Percentiles rank a stretch among this genome's conserved stretches.
Evolutionary conservation across 139 green algal species (phyloP).

Genomic region (Mychonastes homosphaera): DNA sequence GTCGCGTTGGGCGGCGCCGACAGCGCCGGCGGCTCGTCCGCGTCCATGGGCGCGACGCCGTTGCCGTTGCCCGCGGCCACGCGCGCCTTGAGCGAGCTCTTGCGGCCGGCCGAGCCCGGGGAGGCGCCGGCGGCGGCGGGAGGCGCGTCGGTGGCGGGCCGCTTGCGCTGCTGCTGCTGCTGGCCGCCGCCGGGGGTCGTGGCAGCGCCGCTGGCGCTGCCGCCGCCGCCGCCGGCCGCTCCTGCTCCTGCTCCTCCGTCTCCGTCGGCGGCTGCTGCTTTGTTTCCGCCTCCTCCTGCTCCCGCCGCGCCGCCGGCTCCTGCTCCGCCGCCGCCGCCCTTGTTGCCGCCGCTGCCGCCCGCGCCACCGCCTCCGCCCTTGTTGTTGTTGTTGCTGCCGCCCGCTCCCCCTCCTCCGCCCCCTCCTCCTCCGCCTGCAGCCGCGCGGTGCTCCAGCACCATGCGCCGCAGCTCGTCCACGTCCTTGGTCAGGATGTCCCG

Average conservation of each 20-base stretch:
- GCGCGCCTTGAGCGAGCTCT: conserved; percentile 48
- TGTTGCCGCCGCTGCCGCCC: background rate
- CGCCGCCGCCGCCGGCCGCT: conserved; percentile 2
- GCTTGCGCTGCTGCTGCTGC: conserved; percentile 6
- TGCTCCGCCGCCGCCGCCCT: conserved; percentile 7
- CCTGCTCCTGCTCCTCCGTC: conserved; percentile 2
- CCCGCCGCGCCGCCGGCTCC: conserved; percentile 5
- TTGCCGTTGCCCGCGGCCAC: conserved; percentile 18
- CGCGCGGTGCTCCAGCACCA: conserved; percentile 49
- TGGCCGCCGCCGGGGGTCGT: conserved; percentile 2
- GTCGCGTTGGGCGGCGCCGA: no score
- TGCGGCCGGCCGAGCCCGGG: conserved; percentile 36
- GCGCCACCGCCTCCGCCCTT: background rate
- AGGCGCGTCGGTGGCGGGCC: background rate
- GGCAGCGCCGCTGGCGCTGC: background rate
- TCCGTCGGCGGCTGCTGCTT: conserved; percentile 12
- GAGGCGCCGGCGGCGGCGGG: no score
- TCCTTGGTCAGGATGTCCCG: conserved; percentile 82
- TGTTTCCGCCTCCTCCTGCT: conserved; percentile 7
- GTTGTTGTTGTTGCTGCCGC: background rate
- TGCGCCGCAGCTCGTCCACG: conserved; percentile 64
- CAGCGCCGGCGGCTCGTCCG: conserved; percentile 31
- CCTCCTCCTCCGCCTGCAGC: conserved; percentile 37
- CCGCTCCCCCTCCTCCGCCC: conserved; percentile 15
- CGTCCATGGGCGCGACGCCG: conserved; percentile 43